A percentile compares a stretch with the other conserved stretches of the same genome.
phyloP scores from a whole-genome alignment of 148 eudicot species.

The Rhododendron griersonianum region DNA sequence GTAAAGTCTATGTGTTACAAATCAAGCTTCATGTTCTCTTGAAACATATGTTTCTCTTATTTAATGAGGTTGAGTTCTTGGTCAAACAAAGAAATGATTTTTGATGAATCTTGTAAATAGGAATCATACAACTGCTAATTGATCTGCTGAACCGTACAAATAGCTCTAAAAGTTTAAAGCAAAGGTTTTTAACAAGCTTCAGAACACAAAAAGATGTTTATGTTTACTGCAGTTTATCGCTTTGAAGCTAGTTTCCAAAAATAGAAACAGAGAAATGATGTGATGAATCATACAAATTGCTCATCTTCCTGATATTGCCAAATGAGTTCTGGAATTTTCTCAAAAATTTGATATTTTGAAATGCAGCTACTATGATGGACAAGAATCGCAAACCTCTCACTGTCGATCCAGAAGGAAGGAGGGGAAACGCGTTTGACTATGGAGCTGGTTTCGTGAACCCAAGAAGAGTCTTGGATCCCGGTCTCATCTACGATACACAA shows the following conservation, averaged over 20 bases:
- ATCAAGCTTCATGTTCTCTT: slow-evolving; percentile 2
- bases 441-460: slow-evolving; percentile 51
- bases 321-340: background rate
- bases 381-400: slow-evolving; percentile 36
- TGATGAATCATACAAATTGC: background rate
- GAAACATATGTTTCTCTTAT: background rate
- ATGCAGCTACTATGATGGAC: slow-evolving; percentile 37
- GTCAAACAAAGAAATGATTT: background rate
- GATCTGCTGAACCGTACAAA: background rate
- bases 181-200: background rate
- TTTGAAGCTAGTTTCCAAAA: background rate
- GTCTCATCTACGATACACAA: slow-evolving; percentile 42
- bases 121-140: background rate
- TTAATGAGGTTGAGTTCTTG: background rate
- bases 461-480: slow-evolving; percentile 35
- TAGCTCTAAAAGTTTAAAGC: background rate
- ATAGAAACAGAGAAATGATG: background rate
- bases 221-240: background rate
- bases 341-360: background rate
- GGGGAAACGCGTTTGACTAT: slow-evolving; percentile 38
- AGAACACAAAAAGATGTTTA: background rate
- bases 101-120: background rate
- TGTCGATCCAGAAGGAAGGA: slow-evolving; percentile 38
- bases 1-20: slow-evolving; percentile 12
- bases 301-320: background rate